These are phyloP conservation scores for Fistulinella prunicolor DNA, from an alignment of 768 basidiomycete species.

Conservation along the genomic window DNA sequence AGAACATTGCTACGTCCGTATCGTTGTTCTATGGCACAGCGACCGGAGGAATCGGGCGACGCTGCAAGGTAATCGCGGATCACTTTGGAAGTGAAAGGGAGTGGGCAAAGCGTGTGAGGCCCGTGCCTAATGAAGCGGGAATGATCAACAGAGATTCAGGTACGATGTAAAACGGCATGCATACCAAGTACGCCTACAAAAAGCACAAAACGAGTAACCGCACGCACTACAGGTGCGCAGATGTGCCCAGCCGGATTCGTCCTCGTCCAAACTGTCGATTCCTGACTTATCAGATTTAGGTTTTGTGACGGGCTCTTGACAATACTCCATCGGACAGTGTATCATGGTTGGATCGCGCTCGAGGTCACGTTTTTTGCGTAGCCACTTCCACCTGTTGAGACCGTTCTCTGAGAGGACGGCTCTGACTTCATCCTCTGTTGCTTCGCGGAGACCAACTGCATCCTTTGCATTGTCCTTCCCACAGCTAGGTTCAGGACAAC, in stretches of 20 bases:
- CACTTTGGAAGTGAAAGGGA: conserved; percentile 62
- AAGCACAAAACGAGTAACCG: conserved; percentile 76
- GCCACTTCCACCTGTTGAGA: conserved; percentile 72
- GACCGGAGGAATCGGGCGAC: conserved; percentile 48
- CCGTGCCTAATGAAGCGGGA: conserved; percentile 64
- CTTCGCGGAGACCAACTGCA: conserved; percentile 38
- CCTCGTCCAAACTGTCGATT: conserved; percentile 33
- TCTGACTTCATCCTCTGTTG: conserved; percentile 68
- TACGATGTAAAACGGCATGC: conserved; percentile 9
- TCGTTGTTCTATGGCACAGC: conserved; percentile 53
- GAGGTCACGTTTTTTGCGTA: conserved; percentile 65
- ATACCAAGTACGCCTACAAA: conserved; percentile 80
- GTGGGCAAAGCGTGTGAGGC: conserved; percentile 65
- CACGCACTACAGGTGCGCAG: conserved; percentile 72
- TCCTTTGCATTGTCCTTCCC: conserved; percentile 47
- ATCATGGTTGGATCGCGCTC: conserved; percentile 81
- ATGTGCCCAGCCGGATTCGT: conserved; percentile 68
- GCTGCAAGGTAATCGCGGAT: conserved; percentile 64
- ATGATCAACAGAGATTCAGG: conserved; percentile 5
- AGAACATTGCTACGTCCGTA: conserved; percentile 62
- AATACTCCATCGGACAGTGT: conserved; percentile 76
- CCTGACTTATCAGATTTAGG: conserved; percentile 34
- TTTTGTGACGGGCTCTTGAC: conserved; percentile 75
- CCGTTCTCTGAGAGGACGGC: conserved; percentile 65
- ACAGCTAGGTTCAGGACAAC: conserved; percentile 79